Conservation (phyloP, 352 stramenopile species). For the Aphanomyces euteiches region DNA sequence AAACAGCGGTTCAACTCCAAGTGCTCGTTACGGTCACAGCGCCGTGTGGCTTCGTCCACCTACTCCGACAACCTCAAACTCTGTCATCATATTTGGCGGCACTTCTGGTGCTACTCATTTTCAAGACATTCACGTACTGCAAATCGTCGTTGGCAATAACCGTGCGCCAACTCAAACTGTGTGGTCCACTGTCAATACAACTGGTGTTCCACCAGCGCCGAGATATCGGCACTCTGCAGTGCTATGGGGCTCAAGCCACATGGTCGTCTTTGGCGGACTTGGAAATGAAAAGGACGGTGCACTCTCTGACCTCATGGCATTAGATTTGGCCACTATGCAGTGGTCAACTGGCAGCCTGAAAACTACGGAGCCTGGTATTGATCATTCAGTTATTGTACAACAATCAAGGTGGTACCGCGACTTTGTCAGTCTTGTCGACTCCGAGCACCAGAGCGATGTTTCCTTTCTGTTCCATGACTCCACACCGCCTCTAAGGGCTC, state of each 20-base stretch:
- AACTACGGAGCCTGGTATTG: neutral
- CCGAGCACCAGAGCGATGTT: neutral
- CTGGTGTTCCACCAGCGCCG: neutral
- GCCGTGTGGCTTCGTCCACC: constrained; percentile 13
- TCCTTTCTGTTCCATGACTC: neutral
- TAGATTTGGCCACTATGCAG: neutral
- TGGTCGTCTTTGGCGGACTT: constrained; percentile 4
- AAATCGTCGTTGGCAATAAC: neutral
- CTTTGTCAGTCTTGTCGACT: constrained; percentile 13
- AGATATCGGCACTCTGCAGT: constrained; percentile 7
- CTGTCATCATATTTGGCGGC: constrained; percentile 6
- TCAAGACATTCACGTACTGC: neutral
- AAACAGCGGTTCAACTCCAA: neutral
- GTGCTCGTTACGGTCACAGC: constrained; percentile 16
- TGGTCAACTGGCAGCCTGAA: neutral
- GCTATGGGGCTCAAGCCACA: neutral
- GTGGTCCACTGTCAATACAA: neutral
- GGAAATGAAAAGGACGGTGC: constrained; percentile 4
- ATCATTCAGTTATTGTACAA: constrained; percentile 14
- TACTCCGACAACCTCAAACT: neutral
- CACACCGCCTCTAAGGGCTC: neutral
- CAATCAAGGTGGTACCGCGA: constrained; percentile 9
- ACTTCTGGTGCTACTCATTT: neutral
- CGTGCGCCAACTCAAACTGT: neutral
- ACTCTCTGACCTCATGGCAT: neutral